Base-by-base conservation (phyloP, 768 basidiomycete genomes). In the Termitomyces sp. region DNA sequence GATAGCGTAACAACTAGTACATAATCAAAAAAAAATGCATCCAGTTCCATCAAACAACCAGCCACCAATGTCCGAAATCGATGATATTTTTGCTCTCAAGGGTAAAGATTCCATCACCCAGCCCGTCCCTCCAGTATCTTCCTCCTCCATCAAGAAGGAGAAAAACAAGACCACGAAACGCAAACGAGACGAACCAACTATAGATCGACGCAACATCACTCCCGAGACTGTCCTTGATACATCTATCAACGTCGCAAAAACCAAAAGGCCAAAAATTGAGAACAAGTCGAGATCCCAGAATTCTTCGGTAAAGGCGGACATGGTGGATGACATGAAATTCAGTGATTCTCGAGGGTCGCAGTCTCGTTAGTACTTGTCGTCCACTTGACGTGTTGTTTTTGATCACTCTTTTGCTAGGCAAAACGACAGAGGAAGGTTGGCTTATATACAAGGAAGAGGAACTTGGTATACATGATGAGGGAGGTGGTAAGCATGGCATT, bases 371-470 rank as follows among this genome's bases (percentile, higher is more conserved):
- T 82, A 47, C 60, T 59, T 59, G 54, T 43, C 57, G 56, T 56
- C 3, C 51, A 56, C 15, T 48, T 43, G 46, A n/a, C 47, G 34
- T 49, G 42, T 38, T 15, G 42, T 63, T 40, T 50, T 57, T 50
- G 46, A n/a, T 56, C 20, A 56, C 7, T 31, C 20, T 50, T 43
- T n/a, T 56, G 42, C 37, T 67, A 93, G 92, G 90, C 54, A 85
- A 83, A 37, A 86, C 79, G 71, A 94, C 92, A 0, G 88, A 86
- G 60, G 93, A 94, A 69, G 93, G 92, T 4, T 93, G 82, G 77
- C 70, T 73, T 14, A 83, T 94, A 40, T 94, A 87, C 72, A 92
- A 91, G 69, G 92, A 92, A 73, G 88, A 87, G 61, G 92, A 94
- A 65, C 83, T 94, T 3, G 87, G 88, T 15, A 86, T 94, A 56